Conservation (phyloP, 495 filamentous ascomycete species). For the Diplogelasinospora grovesii region DNA sequence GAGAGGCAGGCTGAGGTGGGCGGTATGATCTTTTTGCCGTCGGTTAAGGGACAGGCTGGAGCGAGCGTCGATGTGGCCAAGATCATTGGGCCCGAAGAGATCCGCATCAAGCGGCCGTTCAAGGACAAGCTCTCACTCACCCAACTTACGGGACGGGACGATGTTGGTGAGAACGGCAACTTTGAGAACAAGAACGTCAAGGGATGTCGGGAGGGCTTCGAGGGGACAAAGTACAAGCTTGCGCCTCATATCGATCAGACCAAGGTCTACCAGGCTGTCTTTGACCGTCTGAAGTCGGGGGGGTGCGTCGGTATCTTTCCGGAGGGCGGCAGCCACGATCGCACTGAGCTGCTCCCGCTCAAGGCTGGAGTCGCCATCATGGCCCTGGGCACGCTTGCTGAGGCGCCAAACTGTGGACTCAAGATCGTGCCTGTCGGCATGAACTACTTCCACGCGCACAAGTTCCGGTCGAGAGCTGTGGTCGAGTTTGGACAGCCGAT, state of each 20-base stretch:
- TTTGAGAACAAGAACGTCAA: conserved; percentile 41
- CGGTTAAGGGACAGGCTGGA: conserved; percentile 64
- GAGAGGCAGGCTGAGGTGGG: conserved; percentile 63
- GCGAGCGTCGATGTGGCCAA: conserved; percentile 75
- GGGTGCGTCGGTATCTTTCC: conserved; percentile 97
- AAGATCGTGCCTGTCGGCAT: conserved; percentile 99
- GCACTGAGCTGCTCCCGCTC: conserved; percentile 84
- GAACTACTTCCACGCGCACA: conserved; percentile 99
- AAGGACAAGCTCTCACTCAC: conserved; percentile 58
- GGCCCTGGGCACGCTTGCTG: conserved; percentile 89
- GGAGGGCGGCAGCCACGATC: conserved; percentile 95
- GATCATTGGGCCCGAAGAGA: conserved; percentile 71
- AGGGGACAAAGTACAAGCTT: conserved; percentile 76
- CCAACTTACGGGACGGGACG: conserved; percentile 73
- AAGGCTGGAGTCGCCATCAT: conserved; percentile 99
- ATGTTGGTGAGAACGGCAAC: conserved; percentile 55
- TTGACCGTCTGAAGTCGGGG: conserved; percentile 67
- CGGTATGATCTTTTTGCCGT: conserved; percentile 80
- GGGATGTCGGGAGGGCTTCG: conserved; percentile 53
- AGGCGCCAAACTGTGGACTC: conserved; percentile 80
- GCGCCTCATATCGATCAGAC: conserved; percentile 94
- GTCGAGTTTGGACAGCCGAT: conserved; percentile 91
- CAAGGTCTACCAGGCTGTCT: conserved; percentile 88
- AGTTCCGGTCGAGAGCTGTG: conserved; percentile 94
- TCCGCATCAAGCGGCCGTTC: conserved; percentile 81